A percentile compares a stretch with the other conserved stretches of the same genome.
These are phyloP conservation scores for Ilex asprella DNA, from an alignment of 257 asterid genomes.

Conservation along the genomic window DNA sequence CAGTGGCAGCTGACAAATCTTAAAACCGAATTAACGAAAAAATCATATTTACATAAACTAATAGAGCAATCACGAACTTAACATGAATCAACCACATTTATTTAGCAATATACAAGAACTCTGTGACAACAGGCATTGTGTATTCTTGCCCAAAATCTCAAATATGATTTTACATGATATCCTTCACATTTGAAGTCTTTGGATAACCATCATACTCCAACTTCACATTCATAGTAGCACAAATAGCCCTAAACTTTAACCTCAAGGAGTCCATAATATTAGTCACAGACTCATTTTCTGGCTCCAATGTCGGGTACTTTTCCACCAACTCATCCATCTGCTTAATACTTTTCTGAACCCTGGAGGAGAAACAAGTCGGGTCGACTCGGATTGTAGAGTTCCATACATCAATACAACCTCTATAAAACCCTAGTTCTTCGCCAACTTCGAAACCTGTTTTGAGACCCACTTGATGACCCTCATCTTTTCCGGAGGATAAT, in stretches of 20 bases:
- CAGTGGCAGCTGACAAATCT: no score
- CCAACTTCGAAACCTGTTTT: constrained; percentile 58
- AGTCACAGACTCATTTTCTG: constrained; percentile 45
- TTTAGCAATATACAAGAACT: no score
- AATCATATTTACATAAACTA: no score
- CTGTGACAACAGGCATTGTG: no score
- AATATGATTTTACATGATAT: no score
- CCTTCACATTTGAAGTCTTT: neutral
- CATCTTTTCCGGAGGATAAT: constrained; percentile 42
- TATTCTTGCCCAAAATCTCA: no score
- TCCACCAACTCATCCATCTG: constrained; percentile 52
- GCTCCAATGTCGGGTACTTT: constrained; percentile 44
- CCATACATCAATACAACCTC: constrained; percentile 53
- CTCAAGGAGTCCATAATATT: constrained; percentile 47
- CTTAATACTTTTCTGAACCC: constrained; percentile 35
- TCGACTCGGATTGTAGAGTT: constrained; percentile 43
- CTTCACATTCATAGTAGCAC: constrained; percentile 49
- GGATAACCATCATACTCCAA: constrained; percentile 41
- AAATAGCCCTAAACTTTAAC: constrained; percentile 43
- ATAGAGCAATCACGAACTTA: no score
- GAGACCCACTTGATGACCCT: constrained; percentile 52
- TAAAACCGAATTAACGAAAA: no score
- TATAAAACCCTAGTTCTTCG: constrained; percentile 57
- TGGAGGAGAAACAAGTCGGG: constrained; percentile 30
- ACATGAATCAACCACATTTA: no score